Conservation (phyloP, 352 stramenopile species). For the Blastocystis sp. region DNA sequence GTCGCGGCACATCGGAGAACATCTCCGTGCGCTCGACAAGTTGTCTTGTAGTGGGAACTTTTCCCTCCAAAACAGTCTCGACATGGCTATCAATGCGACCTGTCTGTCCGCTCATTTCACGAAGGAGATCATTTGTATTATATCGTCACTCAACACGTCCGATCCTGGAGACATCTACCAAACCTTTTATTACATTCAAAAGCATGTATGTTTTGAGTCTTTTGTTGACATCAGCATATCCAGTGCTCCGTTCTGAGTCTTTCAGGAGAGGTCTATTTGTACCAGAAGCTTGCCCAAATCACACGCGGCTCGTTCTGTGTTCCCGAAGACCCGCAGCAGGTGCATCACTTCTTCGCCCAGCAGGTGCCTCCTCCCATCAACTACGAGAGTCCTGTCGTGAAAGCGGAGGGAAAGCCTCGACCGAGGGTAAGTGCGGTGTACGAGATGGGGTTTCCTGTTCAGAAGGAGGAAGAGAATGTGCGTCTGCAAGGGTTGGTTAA, state of each 20-base stretch:
- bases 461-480: not conserved
- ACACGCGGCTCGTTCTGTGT: not conserved
- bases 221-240: not conserved
- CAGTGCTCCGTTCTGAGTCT: slow-evolving; percentile 41
- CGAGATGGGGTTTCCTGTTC: not conserved
- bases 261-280: slow-evolving; percentile 38
- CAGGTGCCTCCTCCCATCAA: not conserved
- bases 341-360: slow-evolving; percentile 21
- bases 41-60: slow-evolving; percentile 17
- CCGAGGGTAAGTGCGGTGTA: not conserved
- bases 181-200: not conserved
- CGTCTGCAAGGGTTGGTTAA: not conserved
- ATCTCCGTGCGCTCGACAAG: slow-evolving; percentile 30
- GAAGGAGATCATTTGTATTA: slow-evolving; percentile 35
- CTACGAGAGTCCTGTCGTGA: not conserved
- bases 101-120: not conserved
- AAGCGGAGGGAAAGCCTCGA: not conserved
- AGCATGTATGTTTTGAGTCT: not conserved
- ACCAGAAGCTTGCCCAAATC: slow-evolving; percentile 6
- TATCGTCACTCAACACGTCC: not conserved
- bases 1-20: not conserved
- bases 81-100: slow-evolving; percentile 26
- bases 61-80: slow-evolving; percentile 8
- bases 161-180: slow-evolving; percentile 39
- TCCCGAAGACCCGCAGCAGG: not conserved